These are phyloP conservation scores for Zarea fungicola DNA, from an alignment of 2,329 filamentous ascomycete genomes.

Conservation along the genomic window DNA sequence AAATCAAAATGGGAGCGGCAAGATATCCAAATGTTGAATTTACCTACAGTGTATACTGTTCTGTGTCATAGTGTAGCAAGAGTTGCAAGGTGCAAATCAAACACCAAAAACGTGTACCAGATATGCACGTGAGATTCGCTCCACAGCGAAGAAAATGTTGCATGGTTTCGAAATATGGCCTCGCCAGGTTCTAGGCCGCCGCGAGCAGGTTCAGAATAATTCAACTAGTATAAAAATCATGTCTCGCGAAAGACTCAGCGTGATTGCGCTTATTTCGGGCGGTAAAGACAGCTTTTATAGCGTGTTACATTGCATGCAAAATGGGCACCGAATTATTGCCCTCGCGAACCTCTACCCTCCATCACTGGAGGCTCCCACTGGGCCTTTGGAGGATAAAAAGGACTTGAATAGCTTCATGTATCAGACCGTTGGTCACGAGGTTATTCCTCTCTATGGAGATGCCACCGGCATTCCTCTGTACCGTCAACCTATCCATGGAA, in stretches of 20 bases:
- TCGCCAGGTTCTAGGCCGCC: neutral
- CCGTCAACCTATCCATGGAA: slow-evolving; percentile 68
- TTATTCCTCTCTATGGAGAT: slow-evolving; percentile 77
- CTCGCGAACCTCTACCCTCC: slow-evolving; percentile 66
- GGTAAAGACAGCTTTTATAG: slow-evolving; percentile 97
- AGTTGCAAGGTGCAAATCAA: no score
- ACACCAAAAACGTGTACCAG: no score
- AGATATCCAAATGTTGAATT: no score
- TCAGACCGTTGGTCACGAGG: slow-evolving; percentile 86
- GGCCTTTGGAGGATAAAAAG: slow-evolving; percentile 21
- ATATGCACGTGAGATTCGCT: slow-evolving; percentile 11
- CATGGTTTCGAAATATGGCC: neutral
- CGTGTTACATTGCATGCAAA: slow-evolving; percentile 79
- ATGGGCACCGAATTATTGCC: slow-evolving; percentile 81
- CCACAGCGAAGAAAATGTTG: slow-evolving; percentile 6
- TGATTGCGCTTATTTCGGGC: slow-evolving; percentile 89
- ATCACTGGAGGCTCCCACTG: slow-evolving; percentile 13
- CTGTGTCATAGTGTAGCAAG: no score
- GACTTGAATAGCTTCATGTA: slow-evolving; percentile 99
- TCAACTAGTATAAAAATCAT: slow-evolving; percentile 24
- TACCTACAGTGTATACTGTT: no score
- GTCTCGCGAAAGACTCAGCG: slow-evolving; percentile 53
- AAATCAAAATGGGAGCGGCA: no score
- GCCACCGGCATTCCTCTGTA: slow-evolving; percentile 81
- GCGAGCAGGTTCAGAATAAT: neutral